Base-by-base conservation (phyloP, 108 stramenopile genomes). In the Nitzschia palea region DNA sequence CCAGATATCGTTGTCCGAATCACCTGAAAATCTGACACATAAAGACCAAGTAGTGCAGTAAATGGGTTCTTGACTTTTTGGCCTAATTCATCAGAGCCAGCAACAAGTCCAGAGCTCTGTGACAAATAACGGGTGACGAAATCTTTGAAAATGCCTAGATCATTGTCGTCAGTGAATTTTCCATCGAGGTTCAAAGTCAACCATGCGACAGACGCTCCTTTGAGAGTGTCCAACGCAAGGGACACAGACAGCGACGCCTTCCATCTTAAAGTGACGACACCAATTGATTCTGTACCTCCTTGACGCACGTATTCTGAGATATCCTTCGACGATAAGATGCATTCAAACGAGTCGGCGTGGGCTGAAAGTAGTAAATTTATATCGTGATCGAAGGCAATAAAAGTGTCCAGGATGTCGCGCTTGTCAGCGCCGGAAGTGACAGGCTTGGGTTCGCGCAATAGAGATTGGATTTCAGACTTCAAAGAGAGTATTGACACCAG, bases 251-350 rank as follows among this genome's bases (percentile, higher is more conserved):
- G 36, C 0, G 68, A 55, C 44, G 79, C 56, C 44, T 68, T 70
- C 81, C 81, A 78, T 12, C 81, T 31, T n/a, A 78, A 58, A 20
- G 76, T 67, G 2, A 82, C 81, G 23, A 82, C 81, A 42, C 63
- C 69, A 36, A 74, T 74, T 3, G 68, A 48, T 20, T 76, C 76
- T 14, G 33, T 55, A 12, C 65, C 54, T 30, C 50, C 56, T 3
- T 59, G 44, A 17, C 62, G 62, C 3, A 77, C 50, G 40, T 73
- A 71, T 14, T 59, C 71, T 15, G 60, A 17, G 12, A 81, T 73
- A 55, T 81, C 74, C 43, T 43, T 65, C 17, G 80, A 73, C 14
- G 80, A 44, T 15, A 81, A 50, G 23, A 81, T 73, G 51, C 70
- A 73, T 55, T 81, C 80, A 55, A 81, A 81, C 0, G 70, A 53